phyloP scores from a whole-genome alignment of 2,329 filamentous ascomycete species.

The Neofusicoccum parvum region DNA sequence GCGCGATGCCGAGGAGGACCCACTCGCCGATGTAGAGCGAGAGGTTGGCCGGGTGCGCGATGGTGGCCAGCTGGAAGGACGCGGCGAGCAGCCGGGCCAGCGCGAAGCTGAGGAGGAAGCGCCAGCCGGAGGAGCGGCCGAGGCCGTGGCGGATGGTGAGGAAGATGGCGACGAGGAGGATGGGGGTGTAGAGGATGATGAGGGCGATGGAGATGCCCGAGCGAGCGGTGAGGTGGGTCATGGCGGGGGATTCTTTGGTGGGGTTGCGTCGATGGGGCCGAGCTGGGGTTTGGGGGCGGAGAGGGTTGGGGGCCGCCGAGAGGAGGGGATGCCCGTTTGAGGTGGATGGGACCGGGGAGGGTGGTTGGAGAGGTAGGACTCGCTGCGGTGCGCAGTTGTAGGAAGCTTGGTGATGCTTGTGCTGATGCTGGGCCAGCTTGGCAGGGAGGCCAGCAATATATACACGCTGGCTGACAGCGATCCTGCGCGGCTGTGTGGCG shows the following conservation, averaged over 20 bases:
- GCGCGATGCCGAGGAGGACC: constrained; percentile 16
- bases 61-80: constrained; percentile 10
- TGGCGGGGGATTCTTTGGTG: background rate
- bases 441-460: too few species aligned
- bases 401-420: too few species aligned
- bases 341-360: too few species aligned
- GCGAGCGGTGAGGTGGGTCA: background rate
- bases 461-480: too few species aligned
- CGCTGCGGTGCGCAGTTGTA: too few species aligned
- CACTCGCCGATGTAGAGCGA: constrained; percentile 19
- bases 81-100: background rate
- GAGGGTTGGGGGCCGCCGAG: background rate
- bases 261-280: background rate
- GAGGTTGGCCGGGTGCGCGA: background rate
- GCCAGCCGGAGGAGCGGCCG: constrained; percentile 9
- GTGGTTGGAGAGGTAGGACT: too few species aligned
- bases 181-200: constrained; percentile 11
- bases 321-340: too few species aligned
- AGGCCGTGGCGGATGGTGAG: constrained; percentile 19
- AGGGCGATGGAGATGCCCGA: constrained; percentile 9
- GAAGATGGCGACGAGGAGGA: background rate
- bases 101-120: constrained; percentile 14
- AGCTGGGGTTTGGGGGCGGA: background rate
- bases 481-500: too few species aligned
- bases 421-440: too few species aligned